phyloP scores from a whole-genome alignment of 495 filamentous ascomycete genomes.

The Penicillium salamii region DNA sequence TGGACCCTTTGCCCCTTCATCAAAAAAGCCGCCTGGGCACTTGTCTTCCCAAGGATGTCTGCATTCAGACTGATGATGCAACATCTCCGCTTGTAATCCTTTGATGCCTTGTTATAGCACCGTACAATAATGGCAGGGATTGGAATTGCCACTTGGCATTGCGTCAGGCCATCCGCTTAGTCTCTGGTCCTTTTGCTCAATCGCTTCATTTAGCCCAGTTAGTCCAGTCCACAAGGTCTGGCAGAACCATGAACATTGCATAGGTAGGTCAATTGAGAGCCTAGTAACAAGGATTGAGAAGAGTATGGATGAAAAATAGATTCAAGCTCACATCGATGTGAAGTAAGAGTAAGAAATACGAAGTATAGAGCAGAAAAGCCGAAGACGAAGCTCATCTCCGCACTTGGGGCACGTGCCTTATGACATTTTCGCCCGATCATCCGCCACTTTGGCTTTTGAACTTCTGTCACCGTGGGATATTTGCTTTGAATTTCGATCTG shows the following conservation, averaged over 20 bases:
- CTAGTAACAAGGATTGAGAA: too few species aligned
- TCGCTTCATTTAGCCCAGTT: background rate
- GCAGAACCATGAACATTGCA: too few species aligned
- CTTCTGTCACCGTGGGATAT: background rate
- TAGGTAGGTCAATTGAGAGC: too few species aligned
- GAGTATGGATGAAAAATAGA: too few species aligned
- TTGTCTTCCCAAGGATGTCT: too few species aligned
- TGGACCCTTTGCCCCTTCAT: too few species aligned
- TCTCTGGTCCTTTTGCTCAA: background rate
- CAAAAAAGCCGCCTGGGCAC: too few species aligned
- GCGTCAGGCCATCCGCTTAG: background rate
- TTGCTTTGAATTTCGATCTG: background rate
- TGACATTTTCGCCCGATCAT: slow-evolving; percentile 7
- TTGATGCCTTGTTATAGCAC: too few species aligned
- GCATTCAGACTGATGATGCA: background rate
- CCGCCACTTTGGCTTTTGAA: background rate
- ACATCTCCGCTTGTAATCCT: background rate
- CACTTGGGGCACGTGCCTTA: slow-evolving; percentile 7
- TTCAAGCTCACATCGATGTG: too few species aligned
- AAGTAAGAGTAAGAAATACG: too few species aligned
- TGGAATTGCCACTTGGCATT: background rate
- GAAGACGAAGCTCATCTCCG: slow-evolving; percentile 1
- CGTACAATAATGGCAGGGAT: background rate
- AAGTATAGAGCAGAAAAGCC: too few species aligned
- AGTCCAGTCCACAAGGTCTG: background rate